phyloP scores from a whole-genome alignment of 208 protist species.

The Herpetomonas muscarum region DNA sequence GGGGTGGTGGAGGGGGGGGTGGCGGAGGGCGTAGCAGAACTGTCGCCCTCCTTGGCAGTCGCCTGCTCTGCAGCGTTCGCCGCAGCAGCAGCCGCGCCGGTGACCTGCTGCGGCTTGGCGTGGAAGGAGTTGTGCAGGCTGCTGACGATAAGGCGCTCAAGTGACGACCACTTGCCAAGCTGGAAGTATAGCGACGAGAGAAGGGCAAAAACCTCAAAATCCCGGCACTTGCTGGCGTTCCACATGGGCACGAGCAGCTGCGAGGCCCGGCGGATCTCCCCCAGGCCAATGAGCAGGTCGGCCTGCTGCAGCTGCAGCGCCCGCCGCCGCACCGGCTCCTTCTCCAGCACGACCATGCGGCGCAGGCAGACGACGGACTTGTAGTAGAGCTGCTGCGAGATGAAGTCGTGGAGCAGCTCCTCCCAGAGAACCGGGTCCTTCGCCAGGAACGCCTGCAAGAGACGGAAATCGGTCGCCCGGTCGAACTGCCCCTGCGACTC shows the following conservation, averaged over 20 bases:
- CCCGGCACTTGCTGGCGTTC: constrained; percentile 66
- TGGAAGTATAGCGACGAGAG: constrained; percentile 88
- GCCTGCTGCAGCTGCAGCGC: constrained; percentile 79
- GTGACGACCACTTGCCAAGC: constrained; percentile 74
- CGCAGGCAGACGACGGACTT: constrained; percentile 85
- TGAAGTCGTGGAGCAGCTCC: constrained; percentile 82
- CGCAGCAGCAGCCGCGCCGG: neutral
- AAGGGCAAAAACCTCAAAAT: constrained; percentile 88
- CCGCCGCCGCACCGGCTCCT: constrained; percentile 52
- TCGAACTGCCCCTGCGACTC: constrained; percentile 79
- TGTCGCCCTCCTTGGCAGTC: constrained; percentile 2
- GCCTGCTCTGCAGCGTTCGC: neutral
- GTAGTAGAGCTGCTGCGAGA: constrained; percentile 78
- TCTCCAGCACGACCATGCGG: constrained; percentile 69
- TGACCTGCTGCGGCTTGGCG: neutral
- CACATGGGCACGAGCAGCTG: constrained; percentile 71
- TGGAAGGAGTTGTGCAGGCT: constrained; percentile 79
- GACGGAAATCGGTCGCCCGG: constrained; percentile 81
- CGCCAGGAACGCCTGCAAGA: constrained; percentile 84
- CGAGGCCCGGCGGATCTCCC: constrained; percentile 65
- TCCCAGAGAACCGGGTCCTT: constrained; percentile 77
- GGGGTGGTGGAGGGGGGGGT: no score
- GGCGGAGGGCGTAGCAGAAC: no score
- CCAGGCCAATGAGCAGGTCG: constrained; percentile 81
- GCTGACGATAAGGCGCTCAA: constrained; percentile 74